Evolutionary conservation across 495 filamentous ascomycete genomes (phyloP), one percentile per base, ranked within the genome.

Genomic region (Penicillium macrosclerotiorum): DNA sequence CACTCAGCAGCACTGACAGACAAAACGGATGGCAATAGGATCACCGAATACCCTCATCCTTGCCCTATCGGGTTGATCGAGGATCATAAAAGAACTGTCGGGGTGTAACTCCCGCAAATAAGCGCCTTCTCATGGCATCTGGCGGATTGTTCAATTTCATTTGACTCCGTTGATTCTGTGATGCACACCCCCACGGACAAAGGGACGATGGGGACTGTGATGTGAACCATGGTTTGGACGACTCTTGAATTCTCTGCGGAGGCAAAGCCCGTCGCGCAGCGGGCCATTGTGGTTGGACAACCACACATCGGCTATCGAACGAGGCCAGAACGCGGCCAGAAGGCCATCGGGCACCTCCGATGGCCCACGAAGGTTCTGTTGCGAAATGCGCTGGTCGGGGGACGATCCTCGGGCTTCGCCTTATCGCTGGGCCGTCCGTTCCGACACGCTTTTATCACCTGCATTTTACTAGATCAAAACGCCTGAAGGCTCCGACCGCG

Each of bases 261-360:
- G 35, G 27, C 33, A 26, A 37, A 42, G 33, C n/a, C n/a, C n/a
- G n/a, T n/a, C n/a, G n/a, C n/a, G n/a, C n/a, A n/a, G n/a, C n/a
- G n/a, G n/a, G n/a, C n/a, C n/a, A n/a, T n/a, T n/a, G n/a, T 23
- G 25, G 12, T 31, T 45, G 30, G 5, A 30, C n/a, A n/a, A n/a
- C n/a, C n/a, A n/a, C n/a, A n/a, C n/a, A n/a, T n/a, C n/a, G n/a
- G n/a, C n/a, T n/a, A n/a, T n/a, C n/a, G n/a, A n/a, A n/a, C n/a
- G n/a, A n/a, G n/a, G n/a, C n/a, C n/a, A n/a, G n/a, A n/a, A n/a
- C n/a, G n/a, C n/a, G n/a, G n/a, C n/a, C n/a, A n/a, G n/a, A n/a
- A n/a, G n/a, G n/a, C 3, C 42, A 43, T 62, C 58, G 58, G 58
- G 45, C 54, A 58, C 46, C 58, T 62, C 58, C 58, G 58, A 57